Base-by-base conservation (phyloP, 345 rosid genomes). In the Mangifera indica region DNA sequence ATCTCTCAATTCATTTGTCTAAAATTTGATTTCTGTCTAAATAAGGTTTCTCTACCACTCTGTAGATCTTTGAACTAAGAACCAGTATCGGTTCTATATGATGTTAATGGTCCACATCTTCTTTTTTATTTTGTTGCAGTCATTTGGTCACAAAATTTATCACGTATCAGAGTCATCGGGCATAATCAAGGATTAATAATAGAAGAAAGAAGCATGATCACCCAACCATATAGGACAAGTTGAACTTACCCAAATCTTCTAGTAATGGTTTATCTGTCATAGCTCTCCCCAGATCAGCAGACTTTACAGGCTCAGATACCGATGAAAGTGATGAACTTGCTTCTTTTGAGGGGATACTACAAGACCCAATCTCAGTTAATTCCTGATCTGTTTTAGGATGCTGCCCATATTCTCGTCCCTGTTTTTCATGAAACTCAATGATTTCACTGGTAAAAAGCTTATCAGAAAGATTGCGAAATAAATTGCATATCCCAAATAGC, bases 401-500 rank as follows among this genome's bases (percentile, higher is more conserved):
- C 65, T 45, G 67, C 22, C 22, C 73, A 5, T 77, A 67, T 62
- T 76, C 69, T 62, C 82, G 78, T 71, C 78, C 82, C 65, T 74
- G 83, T 53, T 74, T 76, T 56, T 66, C 89, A 60, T 77, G 89
- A 37, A 67, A 74, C 72, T 91, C 91, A 14, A 95, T 81, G 68
- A 95, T 85, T 75, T 90, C 91, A 66, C 98, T 91, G 45, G 97
- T 91, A 78, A 95, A 92, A 73, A 88, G 92, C 69, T 90, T 88
- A 74, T 91, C 93, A 24, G 98, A 95, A 67, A 95, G 88, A 82
- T 95, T 93, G 4, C 90, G 92, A 63, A 95, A 95, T 65, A 95
- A 82, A 81, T 95, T 95, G 74, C 93, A 88, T 66, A 95, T 89
- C 65, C 99, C 99, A 22, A 95, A 95, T 49, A 95, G 89, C 85